phyloP scores from a whole-genome alignment of 192 early-diverging fungal species.

The Gaertneriomyces sp. region DNA sequence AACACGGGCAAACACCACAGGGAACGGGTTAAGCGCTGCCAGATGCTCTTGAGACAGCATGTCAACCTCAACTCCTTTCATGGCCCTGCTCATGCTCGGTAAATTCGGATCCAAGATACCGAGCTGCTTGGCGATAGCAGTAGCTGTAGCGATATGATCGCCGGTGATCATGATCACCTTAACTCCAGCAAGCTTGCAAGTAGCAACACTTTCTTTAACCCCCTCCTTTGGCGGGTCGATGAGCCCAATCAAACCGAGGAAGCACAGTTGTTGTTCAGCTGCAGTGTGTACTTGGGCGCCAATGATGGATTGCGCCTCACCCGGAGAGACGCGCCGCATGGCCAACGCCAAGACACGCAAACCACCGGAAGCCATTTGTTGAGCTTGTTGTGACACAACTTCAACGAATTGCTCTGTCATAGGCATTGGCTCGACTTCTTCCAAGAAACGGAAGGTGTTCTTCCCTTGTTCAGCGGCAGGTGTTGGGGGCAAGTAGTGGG shows the following conservation, averaged over 20 bases:
- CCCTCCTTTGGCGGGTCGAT: constrained; percentile 88
- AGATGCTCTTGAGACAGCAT: constrained; percentile 86
- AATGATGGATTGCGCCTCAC: constrained; percentile 52
- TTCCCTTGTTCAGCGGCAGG: constrained; percentile 13
- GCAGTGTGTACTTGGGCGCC: constrained; percentile 48
- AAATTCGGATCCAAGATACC: constrained; percentile 69
- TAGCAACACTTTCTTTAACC: constrained; percentile 73
- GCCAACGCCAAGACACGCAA: constrained; percentile 88
- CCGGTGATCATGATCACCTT: constrained; percentile 98
- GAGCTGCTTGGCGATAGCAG: constrained; percentile 85
- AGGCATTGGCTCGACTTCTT: constrained; percentile 27
- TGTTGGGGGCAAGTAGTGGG: constrained; percentile 45
- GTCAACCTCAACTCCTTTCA: constrained; percentile 87
- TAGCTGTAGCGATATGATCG: constrained; percentile 89
- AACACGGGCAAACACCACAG: constrained; percentile 94
- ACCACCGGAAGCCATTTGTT: constrained; percentile 77
- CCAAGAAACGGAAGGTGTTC: constrained; percentile 33
- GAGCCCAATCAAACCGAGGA: constrained; percentile 87
- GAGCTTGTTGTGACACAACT: constrained; percentile 56
- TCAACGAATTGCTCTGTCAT: constrained; percentile 62
- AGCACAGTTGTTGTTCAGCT: constrained; percentile 75
- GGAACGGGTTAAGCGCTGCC: constrained; percentile 76
- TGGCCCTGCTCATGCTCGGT: constrained; percentile 61
- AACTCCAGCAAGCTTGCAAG: constrained; percentile 90
- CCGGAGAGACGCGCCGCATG: constrained; percentile 59